Evolutionary conservation across 2,329 filamentous ascomycete species (phyloP).

Genomic region (Epicoccum sorghinum): DNA sequence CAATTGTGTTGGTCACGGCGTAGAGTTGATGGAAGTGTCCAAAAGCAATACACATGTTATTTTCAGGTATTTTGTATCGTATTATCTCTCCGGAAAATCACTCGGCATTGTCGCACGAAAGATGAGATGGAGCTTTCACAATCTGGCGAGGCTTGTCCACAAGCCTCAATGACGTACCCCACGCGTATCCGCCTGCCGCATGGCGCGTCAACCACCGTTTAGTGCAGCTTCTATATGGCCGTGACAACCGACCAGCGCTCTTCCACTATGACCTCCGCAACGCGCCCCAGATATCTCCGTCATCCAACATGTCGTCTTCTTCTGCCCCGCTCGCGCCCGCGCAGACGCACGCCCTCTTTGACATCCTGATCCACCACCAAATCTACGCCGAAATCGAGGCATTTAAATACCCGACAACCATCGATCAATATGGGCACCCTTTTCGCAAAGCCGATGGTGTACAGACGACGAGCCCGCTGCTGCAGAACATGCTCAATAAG

Average conservation of each 20-base stretch:
- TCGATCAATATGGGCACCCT: constrained; percentile 72
- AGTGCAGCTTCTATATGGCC: constrained; percentile 17
- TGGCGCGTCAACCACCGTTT: constrained; percentile 14
- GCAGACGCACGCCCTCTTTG: constrained; percentile 59
- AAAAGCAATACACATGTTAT: too few species aligned
- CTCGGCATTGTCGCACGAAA: too few species aligned
- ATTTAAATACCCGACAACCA: constrained; percentile 70
- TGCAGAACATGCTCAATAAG: constrained; percentile 71
- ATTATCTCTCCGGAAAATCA: too few species aligned
- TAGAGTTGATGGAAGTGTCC: too few species aligned
- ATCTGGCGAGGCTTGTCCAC: neutral
- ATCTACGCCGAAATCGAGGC: constrained; percentile 70
- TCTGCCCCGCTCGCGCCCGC: constrained; percentile 46
- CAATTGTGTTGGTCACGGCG: too few species aligned
- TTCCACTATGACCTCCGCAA: constrained; percentile 7
- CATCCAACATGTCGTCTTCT: constrained; percentile 8
- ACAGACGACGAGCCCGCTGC: constrained; percentile 65
- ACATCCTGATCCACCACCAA: constrained; percentile 61
- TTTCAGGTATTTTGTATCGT: too few species aligned
- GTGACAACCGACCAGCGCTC: constrained; percentile 13
- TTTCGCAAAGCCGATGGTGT: constrained; percentile 58
- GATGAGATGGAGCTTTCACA: neutral
- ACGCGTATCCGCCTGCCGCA: constrained; percentile 8
- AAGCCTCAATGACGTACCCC: constrained; percentile 12
- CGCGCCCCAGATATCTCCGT: neutral